Conservation (phyloP, 805 yeast species). For the Metschnikowia dekortorum region DNA sequence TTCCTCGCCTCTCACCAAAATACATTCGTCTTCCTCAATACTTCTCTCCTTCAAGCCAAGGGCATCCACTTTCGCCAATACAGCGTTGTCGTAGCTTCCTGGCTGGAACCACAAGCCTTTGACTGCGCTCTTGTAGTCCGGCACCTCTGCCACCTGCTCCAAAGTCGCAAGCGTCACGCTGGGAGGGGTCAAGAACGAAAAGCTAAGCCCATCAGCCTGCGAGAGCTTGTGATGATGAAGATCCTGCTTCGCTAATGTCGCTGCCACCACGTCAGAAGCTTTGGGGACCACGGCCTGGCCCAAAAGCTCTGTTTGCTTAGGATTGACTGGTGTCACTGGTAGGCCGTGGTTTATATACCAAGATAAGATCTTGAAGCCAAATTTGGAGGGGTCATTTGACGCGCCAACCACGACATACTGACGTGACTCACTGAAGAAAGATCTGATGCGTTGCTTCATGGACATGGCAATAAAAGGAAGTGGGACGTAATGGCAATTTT, state of each 20-base stretch:
- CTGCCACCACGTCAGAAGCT: conserved; percentile 25
- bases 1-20: conserved; percentile 64
- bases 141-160: conserved; percentile 35
- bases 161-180: conserved; percentile 41
- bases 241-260: conserved; percentile 16
- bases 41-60: conserved; percentile 31
- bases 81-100: conserved; percentile 59
- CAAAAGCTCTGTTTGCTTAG: conserved; percentile 45
- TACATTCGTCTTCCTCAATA: conserved; percentile 58
- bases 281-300: conserved; percentile 36
- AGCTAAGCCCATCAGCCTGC: conserved; percentile 43
- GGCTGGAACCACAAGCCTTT: conserved; percentile 82
- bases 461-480: conserved; percentile 23
- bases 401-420: conserved; percentile 71
- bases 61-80: conserved; percentile 39
- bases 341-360: conserved; percentile 62
- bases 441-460: conserved; percentile 32
- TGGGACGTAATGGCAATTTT: background rate
- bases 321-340: conserved; percentile 65
- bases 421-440: conserved; percentile 51
- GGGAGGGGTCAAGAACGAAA: conserved; percentile 78
- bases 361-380: conserved; percentile 61
- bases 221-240: conserved; percentile 24
- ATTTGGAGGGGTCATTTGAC: conserved; percentile 56
- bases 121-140: conserved; percentile 35